Base-by-base conservation (phyloP, 129 eudicot genomes). In the Centella asiatica region DNA sequence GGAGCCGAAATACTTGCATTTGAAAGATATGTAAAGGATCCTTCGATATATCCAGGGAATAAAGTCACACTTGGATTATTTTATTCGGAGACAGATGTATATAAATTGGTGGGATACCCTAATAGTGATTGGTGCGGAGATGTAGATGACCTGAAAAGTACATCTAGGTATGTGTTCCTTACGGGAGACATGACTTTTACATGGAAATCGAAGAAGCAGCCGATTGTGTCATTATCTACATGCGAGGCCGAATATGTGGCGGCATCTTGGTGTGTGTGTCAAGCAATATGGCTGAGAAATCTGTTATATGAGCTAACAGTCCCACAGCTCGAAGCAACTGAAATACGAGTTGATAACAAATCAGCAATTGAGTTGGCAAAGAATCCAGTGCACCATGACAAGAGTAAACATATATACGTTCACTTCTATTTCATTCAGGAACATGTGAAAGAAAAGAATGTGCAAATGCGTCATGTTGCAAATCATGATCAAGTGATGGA, bases 231-330 rank as follows among this genome's bases (percentile, higher is more conserved):
- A 17, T 17, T 52, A 2, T 52, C 57, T 6, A 52, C 27, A 2
- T 56, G 62, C 29, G 62, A 56, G 29, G 62, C 62, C 1, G 15
- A 56, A 29, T 56, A 56, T 56, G 62, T 56, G 8, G 62, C 62
- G 11, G 39, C 62, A 3, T 4, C 36, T 56, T 25, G 15, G 5
- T 6, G 39, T 56, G 62, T 29, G 1, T 25, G 62, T 27, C 62
- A 56, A 26, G 62, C 62, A 15, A 23, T 51, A 10, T 51, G 57
- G 57, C 27, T 51, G 8, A 51, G 57, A 15, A 51, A 51, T 3
- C 23, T 51, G 27, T 20, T 51, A 3, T 3, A 17, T 3, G 19
- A 46, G 18, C 3, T 52, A n/a, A n/a, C n/a, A n/a, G n/a, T n/a
- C n/a, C n/a, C n/a, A n/a, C n/a, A n/a, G n/a, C n/a, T n/a, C n/a